These are phyloP conservation scores for Monilinia polystroma DNA, from an alignment of 2,329 filamentous ascomycete species.

Conservation along the genomic window DNA sequence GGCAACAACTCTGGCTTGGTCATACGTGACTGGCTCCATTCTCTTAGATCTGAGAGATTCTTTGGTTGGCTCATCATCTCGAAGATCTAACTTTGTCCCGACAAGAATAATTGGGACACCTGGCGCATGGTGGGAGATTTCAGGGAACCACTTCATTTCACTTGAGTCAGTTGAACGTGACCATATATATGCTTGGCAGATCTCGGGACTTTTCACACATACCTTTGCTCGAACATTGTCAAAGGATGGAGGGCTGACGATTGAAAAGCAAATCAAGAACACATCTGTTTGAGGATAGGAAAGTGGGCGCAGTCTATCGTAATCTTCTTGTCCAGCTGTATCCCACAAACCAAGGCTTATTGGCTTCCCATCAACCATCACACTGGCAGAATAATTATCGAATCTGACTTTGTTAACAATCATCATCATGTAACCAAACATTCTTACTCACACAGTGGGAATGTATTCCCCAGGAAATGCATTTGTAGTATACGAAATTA, in stretches of 20 bases:
- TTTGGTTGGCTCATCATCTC: slow-evolving; percentile 80
- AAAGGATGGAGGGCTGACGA: slow-evolving; percentile 95
- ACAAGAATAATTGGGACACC: slow-evolving; percentile 96
- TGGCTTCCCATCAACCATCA: slow-evolving; percentile 98
- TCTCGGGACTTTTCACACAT: slow-evolving; percentile 39
- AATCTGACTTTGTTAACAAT: slow-evolving; percentile 59
- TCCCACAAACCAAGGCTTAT: slow-evolving; percentile 98
- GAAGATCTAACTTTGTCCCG: slow-evolving; percentile 92
- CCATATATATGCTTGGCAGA: background rate
- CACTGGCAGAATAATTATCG: slow-evolving; percentile 98
- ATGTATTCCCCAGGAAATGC: slow-evolving; percentile 99
- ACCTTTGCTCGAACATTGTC: slow-evolving; percentile 99
- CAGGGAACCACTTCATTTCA: slow-evolving; percentile 78
- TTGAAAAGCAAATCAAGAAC: slow-evolving; percentile 97
- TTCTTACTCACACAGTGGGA: slow-evolving; percentile 76
- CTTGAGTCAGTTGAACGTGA: slow-evolving; percentile 24
- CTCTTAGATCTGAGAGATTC: slow-evolving; percentile 84
- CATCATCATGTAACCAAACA: slow-evolving; percentile 1
- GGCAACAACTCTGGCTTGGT: slow-evolving; percentile 82
- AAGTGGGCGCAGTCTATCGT: slow-evolving; percentile 88
- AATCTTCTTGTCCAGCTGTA: slow-evolving; percentile 98
- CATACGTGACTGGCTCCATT: slow-evolving; percentile 96
- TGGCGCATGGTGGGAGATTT: slow-evolving; percentile 95
- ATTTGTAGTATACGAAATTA: slow-evolving; percentile 99
- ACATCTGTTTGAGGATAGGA: slow-evolving; percentile 99